Evolutionary conservation across 352 stramenopile genomes (phyloP).

Genomic region (Phytophthora sp.): DNA sequence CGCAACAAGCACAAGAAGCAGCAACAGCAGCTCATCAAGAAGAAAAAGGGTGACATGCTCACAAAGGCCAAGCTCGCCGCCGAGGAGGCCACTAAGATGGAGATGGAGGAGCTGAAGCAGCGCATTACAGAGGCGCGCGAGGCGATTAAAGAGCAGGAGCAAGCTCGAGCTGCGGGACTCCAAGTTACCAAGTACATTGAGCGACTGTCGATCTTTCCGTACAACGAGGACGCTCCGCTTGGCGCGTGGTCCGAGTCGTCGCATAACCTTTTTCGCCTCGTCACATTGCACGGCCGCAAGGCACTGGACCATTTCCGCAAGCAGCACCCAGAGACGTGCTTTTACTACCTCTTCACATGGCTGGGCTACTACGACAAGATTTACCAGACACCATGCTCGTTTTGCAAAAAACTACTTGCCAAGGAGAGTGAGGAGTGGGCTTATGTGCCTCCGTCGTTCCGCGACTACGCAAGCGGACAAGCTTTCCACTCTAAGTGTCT

Average conservation of each 20-base stretch:
- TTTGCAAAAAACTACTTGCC: constrained; percentile 86
- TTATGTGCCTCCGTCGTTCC: constrained; percentile 85
- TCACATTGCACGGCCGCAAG: constrained; percentile 79
- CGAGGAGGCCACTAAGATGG: constrained; percentile 87
- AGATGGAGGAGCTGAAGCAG: constrained; percentile 88
- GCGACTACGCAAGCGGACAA: constrained; percentile 82
- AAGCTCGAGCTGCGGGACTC: constrained; percentile 65
- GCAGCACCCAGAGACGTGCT: constrained; percentile 85
- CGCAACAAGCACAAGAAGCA: constrained; percentile 89
- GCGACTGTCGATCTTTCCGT: constrained; percentile 79
- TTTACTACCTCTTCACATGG: constrained; percentile 89
- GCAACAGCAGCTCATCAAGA: constrained; percentile 84
- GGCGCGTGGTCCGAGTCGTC: constrained; percentile 85
- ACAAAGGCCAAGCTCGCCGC: constrained; percentile 86
- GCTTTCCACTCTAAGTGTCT: constrained; percentile 88
- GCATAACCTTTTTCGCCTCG: constrained; percentile 80
- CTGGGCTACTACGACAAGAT: constrained; percentile 89
- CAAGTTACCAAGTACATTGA: constrained; percentile 90
- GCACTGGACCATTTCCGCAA: constrained; percentile 85
- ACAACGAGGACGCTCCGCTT: constrained; percentile 77
- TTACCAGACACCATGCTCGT: constrained; percentile 85
- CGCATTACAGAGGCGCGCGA: constrained; percentile 81
- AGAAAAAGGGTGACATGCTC: constrained; percentile 89
- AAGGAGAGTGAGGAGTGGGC: constrained; percentile 85
- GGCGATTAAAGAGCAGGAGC: constrained; percentile 83